Conservation (phyloP, 352 stramenopile genomes). For the Phytophthora nicotianae region DNA sequence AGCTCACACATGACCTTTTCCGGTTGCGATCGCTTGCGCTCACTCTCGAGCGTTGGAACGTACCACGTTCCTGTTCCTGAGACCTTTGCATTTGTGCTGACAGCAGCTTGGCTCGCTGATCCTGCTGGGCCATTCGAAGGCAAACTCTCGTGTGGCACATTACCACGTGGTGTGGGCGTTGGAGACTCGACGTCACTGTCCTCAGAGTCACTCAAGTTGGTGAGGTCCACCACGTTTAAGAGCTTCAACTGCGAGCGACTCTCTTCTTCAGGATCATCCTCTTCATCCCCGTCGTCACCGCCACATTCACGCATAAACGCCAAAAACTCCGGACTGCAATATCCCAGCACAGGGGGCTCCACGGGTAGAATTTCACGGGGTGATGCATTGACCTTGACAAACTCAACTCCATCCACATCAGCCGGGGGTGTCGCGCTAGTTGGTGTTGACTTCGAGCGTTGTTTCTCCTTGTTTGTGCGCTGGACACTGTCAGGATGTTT, state of each 20-base stretch:
- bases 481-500: conserved; percentile 14
- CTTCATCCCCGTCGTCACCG: conserved; percentile 43
- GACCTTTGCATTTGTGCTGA: not conserved
- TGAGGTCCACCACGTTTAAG: conserved; percentile 66
- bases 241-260: conserved; percentile 40
- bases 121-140: not conserved
- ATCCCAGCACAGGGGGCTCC: conserved; percentile 32
- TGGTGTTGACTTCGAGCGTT: conserved; percentile 7
- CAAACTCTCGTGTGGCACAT: not conserved
- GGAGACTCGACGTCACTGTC: conserved; percentile 39
- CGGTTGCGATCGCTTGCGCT: conserved; percentile 36
- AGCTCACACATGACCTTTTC: conserved; percentile 57
- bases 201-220: conserved; percentile 59
- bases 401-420: conserved; percentile 10
- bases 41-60: conserved; percentile 23
- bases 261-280: conserved; percentile 48
- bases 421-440: not conserved
- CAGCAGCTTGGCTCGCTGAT: not conserved
- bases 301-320: conserved; percentile 54
- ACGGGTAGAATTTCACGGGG: conserved; percentile 18
- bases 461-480: not conserved
- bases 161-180: conserved; percentile 13
- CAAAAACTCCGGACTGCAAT: conserved; percentile 51
- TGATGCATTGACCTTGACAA: conserved; percentile 14
- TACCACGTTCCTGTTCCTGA: conserved; percentile 25